phyloP scores from a whole-genome alignment of 768 basidiomycete genomes.

The Russula vinacea region DNA sequence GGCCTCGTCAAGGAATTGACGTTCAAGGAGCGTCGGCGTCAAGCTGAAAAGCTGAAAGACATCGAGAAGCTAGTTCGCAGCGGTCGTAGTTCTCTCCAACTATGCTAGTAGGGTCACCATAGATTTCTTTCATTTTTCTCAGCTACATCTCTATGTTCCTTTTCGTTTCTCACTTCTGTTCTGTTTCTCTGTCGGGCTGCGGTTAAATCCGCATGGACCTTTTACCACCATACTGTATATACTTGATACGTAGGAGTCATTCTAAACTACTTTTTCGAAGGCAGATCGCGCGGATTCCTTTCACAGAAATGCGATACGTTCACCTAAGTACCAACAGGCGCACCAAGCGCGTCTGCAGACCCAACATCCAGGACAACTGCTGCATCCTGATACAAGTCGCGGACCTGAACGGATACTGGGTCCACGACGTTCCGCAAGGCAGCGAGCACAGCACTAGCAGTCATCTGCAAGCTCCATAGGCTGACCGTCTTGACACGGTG shows the following conservation, averaged over 20 bases:
- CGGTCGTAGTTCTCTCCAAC: not conserved
- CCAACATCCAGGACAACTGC: not conserved
- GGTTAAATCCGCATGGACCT: constrained; percentile 10
- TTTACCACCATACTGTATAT: not conserved
- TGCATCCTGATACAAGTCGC: constrained; percentile 34
- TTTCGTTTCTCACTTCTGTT: not conserved
- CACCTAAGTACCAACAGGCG: constrained; percentile 5
- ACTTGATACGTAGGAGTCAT: not conserved
- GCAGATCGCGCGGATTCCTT: not conserved
- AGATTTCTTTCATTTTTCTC: not conserved
- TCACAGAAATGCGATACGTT: not conserved
- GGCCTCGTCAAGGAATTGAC: not conserved
- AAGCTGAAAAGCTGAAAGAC: not conserved
- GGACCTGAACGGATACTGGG: constrained; percentile 45
- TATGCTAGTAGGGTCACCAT: not conserved
- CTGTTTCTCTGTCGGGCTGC: not conserved
- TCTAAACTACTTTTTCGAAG: constrained; percentile 8
- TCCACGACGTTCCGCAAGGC: constrained; percentile 76
- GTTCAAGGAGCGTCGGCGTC: not conserved
- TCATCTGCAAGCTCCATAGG: constrained; percentile 93
- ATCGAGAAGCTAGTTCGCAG: constrained; percentile 8
- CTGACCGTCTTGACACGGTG: constrained; percentile 87
- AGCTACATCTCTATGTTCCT: not conserved
- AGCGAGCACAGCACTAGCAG: constrained; percentile 79
- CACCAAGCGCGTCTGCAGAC: not conserved